Evolutionary conservation across 441 rosid genomes (phyloP).

Genomic region (Cnidoscolus chayamansa): DNA sequence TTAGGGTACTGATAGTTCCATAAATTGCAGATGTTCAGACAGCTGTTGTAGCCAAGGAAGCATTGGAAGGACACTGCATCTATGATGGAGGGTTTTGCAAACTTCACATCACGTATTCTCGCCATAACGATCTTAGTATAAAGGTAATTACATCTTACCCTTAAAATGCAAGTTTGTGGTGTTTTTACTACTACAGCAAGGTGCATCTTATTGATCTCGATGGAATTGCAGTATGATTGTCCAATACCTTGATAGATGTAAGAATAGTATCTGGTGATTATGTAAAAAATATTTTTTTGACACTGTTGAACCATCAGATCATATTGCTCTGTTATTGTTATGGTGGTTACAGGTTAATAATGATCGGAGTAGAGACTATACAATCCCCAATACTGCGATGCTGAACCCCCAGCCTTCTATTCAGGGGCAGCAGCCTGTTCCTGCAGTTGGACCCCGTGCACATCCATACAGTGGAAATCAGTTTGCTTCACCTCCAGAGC

Average conservation of each 20-base stretch:
- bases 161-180: background rate
- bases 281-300: background rate
- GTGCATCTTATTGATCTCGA: background rate
- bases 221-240: background rate
- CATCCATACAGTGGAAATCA: conserved; percentile 46
- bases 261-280: background rate
- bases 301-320: background rate
- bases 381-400: conserved; percentile 53
- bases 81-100: conserved; percentile 98
- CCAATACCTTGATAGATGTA: background rate
- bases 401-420: conserved; percentile 59
- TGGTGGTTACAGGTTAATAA: conserved; percentile 67
- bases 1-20: conserved; percentile 8
- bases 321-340: background rate
- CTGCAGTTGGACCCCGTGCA: conserved; percentile 38
- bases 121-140: conserved; percentile 92
- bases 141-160: conserved; percentile 45
- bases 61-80: conserved; percentile 97
- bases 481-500: conserved; percentile 36
- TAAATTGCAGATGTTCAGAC: conserved; percentile 85
- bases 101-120: conserved; percentile 92
- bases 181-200: background rate
- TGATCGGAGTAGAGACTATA: conserved; percentile 90
- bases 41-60: conserved; percentile 88
- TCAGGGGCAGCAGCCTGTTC: conserved; percentile 63